These are phyloP conservation scores for Aspergillus nomiae DNA, from an alignment of 2,329 filamentous ascomycete genomes.

Conservation along the genomic window DNA sequence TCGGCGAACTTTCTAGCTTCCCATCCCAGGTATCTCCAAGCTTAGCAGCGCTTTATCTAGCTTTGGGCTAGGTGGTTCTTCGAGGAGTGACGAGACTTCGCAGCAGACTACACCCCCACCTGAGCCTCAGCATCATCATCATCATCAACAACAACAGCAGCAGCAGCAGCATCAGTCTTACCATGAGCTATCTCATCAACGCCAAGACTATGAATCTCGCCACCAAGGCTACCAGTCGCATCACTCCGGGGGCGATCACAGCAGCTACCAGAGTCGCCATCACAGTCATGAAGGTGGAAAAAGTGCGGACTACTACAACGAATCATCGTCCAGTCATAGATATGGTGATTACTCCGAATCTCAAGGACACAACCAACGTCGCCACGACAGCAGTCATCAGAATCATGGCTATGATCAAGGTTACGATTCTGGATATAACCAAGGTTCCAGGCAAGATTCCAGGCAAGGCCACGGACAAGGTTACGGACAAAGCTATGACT, in stretches of 20 bases:
- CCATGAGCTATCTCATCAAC: slow-evolving; percentile 8
- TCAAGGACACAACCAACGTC: not conserved
- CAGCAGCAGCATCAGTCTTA: slow-evolving; percentile 11
- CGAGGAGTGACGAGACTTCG: slow-evolving; percentile 18
- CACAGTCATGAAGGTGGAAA: slow-evolving; percentile 3
- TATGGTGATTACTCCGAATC: not conserved
- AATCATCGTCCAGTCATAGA: slow-evolving; percentile 3
- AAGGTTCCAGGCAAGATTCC: not conserved
- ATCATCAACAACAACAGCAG: slow-evolving; percentile 6
- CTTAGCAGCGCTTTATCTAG: slow-evolving; percentile 34
- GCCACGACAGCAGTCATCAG: slow-evolving; percentile 7
- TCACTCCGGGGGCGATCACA: not conserved
- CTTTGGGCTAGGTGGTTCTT: slow-evolving; percentile 30
- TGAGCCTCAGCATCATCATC: slow-evolving; percentile 9
- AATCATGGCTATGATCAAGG: slow-evolving; percentile 10
- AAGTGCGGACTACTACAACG: slow-evolving; percentile 7
- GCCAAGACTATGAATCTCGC: slow-evolving; percentile 6
- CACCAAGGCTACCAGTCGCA: slow-evolving; percentile 8
- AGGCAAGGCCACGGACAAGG: not conserved
- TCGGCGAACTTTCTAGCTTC: slow-evolving; percentile 35
- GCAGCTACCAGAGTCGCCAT: not conserved
- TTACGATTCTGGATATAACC: not conserved
- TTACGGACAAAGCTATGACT: not conserved
- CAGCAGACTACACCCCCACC: not conserved
- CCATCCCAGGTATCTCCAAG: slow-evolving; percentile 42